phyloP scores from a whole-genome alignment of 1,139 yeast species.

The Kodamaea sp. region DNA sequence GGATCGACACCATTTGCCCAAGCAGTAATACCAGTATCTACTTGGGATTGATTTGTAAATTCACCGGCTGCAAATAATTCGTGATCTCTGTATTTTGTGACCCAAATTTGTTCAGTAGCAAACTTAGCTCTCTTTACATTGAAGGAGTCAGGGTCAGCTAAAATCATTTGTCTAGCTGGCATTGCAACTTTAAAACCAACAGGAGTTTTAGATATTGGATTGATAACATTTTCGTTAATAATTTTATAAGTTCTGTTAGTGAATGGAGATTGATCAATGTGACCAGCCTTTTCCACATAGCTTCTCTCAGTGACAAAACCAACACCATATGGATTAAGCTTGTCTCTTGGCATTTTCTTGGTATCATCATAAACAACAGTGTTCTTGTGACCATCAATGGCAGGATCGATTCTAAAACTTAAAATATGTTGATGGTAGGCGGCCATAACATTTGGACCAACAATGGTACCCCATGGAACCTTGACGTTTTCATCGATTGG shows the following conservation, averaged over 20 bases:
- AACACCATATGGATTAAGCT: conserved; percentile 65
- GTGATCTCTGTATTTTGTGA: conserved; percentile 66
- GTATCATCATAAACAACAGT: conserved; percentile 76
- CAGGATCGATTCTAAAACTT: conserved; percentile 83
- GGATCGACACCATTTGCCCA: conserved; percentile 68
- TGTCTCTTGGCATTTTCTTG: conserved; percentile 55
- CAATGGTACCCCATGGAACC: conserved; percentile 81
- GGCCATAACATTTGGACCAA: conserved; percentile 84
- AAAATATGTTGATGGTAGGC: conserved; percentile 87
- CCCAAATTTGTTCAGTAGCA: conserved; percentile 76
- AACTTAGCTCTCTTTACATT: conserved; percentile 65
- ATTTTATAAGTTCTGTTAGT: conserved; percentile 77
- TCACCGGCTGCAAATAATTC: conserved; percentile 75
- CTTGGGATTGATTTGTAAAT: conserved; percentile 70
- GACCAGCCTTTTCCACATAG: conserved; percentile 68
- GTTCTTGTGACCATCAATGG: conserved; percentile 80
- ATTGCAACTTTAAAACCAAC: conserved; percentile 78
- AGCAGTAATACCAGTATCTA: conserved; percentile 58
- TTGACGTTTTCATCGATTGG: conserved; percentile 74
- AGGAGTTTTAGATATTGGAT: conserved; percentile 72
- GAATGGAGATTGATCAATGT: conserved; percentile 71
- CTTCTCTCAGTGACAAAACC: conserved; percentile 69
- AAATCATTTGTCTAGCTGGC: conserved; percentile 73
- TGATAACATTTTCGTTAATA: conserved; percentile 71
- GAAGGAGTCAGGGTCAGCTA: conserved; percentile 62